A percentile compares a stretch with the other conserved stretches of the same genome.
Conservation (phyloP, 1,139 yeast species). For the Pichia sp. region DNA sequence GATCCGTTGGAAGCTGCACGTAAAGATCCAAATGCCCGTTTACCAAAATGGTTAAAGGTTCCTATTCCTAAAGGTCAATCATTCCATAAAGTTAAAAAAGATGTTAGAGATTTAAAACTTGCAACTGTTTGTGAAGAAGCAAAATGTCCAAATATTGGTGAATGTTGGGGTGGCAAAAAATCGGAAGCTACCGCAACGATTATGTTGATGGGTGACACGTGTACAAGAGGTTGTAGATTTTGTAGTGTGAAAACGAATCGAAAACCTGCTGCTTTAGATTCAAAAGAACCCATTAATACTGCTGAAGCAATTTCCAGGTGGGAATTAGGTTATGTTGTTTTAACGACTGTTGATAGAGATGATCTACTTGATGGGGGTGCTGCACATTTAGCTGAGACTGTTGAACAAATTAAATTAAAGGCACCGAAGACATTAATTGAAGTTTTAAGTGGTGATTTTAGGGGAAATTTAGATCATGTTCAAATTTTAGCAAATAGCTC, state of each 20-base stretch:
- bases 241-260: slow-evolving; percentile 94
- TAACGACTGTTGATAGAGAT: slow-evolving; percentile 97
- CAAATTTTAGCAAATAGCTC: slow-evolving; percentile 78
- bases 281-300: slow-evolving; percentile 94
- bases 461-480: slow-evolving; percentile 83
- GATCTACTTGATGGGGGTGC: slow-evolving; percentile 94
- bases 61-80: slow-evolving; percentile 91
- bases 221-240: slow-evolving; percentile 97
- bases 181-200: slow-evolving; percentile 98
- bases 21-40: slow-evolving; percentile 47
- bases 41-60: slow-evolving; percentile 92
- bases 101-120: slow-evolving; percentile 78
- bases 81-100: slow-evolving; percentile 73
- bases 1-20: slow-evolving; percentile 71
- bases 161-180: slow-evolving; percentile 98
- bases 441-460: slow-evolving; percentile 89
- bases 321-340: slow-evolving; percentile 97
- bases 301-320: slow-evolving; percentile 97
- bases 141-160: slow-evolving; percentile 97
- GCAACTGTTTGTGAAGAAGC: slow-evolving; percentile 99
- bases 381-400: slow-evolving; percentile 84
- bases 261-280: slow-evolving; percentile 82
- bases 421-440: slow-evolving; percentile 92
- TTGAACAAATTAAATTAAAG: slow-evolving; percentile 71
- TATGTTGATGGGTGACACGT: slow-evolving; percentile 96